Percentiles rank a stretch among this genome's conserved stretches.
These are phyloP conservation scores for Olyra latifolia DNA, from an alignment of 176 grass and related monocot species.

Conservation along the genomic window DNA sequence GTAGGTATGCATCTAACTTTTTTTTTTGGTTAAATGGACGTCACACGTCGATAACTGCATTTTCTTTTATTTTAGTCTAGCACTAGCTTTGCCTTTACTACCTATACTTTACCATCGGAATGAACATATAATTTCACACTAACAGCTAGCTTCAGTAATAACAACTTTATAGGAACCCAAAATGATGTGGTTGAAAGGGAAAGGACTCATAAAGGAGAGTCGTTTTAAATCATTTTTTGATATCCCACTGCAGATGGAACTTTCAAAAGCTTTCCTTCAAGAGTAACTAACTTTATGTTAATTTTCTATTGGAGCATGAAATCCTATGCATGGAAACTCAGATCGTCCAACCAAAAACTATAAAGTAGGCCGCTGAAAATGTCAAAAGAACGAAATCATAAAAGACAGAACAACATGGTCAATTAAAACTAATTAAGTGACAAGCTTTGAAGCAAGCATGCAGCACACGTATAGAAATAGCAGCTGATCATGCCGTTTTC, in stretches of 20 bases:
- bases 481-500: neutral
- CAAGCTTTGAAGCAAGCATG: neutral
- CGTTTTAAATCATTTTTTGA: conserved; percentile 12
- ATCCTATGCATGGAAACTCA: neutral
- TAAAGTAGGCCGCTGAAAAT: neutral
- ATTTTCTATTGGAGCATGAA: neutral
- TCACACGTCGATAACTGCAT: too few relatives aligned
- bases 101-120: neutral
- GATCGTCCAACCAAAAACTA: neutral
- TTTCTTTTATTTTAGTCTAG: neutral
- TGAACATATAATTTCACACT: neutral
- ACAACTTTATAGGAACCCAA: neutral
- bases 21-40: too few relatives aligned
- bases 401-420: conserved; percentile 11
- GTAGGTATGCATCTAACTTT: too few relatives aligned
- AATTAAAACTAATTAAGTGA: neutral
- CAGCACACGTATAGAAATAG: neutral
- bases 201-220: neutral
- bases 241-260: neutral
- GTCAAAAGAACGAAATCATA: conserved; percentile 26
- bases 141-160: neutral
- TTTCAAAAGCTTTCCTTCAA: neutral
- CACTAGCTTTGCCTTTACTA: neutral
- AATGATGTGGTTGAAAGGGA: neutral
- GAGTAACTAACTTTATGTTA: neutral